Evolutionary conservation across 257 asterid genomes (phyloP), one percentile per base, ranked within the genome.

Genomic region (Prunella vulgaris): DNA sequence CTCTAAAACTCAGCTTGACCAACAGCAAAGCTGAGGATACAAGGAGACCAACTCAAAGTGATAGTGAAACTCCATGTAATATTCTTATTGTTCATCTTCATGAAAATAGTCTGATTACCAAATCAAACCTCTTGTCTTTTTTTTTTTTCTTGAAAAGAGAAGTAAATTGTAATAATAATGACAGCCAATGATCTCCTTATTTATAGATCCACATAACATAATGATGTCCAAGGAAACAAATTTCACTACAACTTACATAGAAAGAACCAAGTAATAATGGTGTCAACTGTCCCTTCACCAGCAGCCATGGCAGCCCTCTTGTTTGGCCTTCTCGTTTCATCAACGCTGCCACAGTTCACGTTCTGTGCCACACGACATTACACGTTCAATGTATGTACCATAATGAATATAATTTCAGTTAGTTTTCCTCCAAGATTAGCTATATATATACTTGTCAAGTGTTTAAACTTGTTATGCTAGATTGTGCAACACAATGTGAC

Each of bases 1-100:
- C 95, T 85, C 92, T 81, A 87, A 84, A 88, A 80, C 68, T 84
- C 70, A 79, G 76, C 81, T 71, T 64, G 84, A 81, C 88, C 90
- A 82, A 77, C 76, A 72, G 8, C 57, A 58, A 72, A 59, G 46
- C 25, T 28, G 66, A 42, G n/a, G 64, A 62, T 38, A 65, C 20
- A 63, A 69, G 51, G 27, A 51, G 81, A 76, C 66, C 70, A 69
- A 49, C 76, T 66, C 72, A 42, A 73, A 51, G 25, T 35, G 54
- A 68, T 68, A 70, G 68, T 22, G 70, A 74, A 71, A 72, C 64
- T 20, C 66, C 76, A 57, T 49, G 61, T 52, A 73, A 62, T 10
- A 46, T 58, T 69, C 58, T 20, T 48, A 8, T 68, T 62, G 33
- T 32, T 24, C 22, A 33, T 57, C 60, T 7, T 25, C 14, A 70